These are phyloP conservation scores for Pholiota adiposa DNA, from an alignment of 1,284 basidiomycete species.

Conservation along the genomic window DNA sequence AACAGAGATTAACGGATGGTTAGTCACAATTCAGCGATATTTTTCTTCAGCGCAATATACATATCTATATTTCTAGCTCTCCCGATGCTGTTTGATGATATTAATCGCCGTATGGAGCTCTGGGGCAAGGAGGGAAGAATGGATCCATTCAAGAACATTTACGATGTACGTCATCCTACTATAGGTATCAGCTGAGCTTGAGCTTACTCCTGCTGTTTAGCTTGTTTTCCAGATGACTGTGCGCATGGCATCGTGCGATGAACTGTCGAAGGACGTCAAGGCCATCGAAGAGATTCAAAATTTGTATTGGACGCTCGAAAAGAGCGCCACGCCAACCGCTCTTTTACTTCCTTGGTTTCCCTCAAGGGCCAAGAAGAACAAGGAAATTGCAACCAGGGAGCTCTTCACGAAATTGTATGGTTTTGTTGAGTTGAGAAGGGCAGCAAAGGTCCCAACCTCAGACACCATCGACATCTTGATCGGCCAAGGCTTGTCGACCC, in stretches of 20 bases:
- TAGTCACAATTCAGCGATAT: neutral
- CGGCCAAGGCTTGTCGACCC: slow-evolving; percentile 31
- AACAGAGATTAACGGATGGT: slow-evolving; percentile 11
- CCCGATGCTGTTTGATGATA: slow-evolving; percentile 35
- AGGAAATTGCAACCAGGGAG: slow-evolving; percentile 31
- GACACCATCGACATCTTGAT: slow-evolving; percentile 36
- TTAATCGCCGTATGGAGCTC: slow-evolving; percentile 30
- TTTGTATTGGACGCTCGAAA: slow-evolving; percentile 37
- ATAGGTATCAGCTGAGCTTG: neutral
- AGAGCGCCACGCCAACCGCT: slow-evolving; percentile 36
- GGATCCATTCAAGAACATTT: slow-evolving; percentile 40
- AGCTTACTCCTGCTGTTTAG: slow-evolving; percentile 21
- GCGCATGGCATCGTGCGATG: slow-evolving; percentile 39
- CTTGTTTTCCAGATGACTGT: slow-evolving; percentile 45
- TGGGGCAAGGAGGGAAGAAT: slow-evolving; percentile 38
- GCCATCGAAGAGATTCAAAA: slow-evolving; percentile 30
- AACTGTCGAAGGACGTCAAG: slow-evolving; percentile 35
- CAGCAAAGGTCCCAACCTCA: slow-evolving; percentile 23
- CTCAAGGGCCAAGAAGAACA: slow-evolving; percentile 31
- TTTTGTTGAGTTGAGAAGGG: slow-evolving; percentile 34
- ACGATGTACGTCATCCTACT: slow-evolving; percentile 32
- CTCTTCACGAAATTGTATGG: slow-evolving; percentile 32
- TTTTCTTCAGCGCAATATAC: neutral
- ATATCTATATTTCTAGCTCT: slow-evolving; percentile 27
- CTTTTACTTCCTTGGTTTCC: slow-evolving; percentile 44